A percentile compares a stretch with the other conserved stretches of the same genome.
phyloP scores from a whole-genome alignment of 208 protist species.

The Leishmania amazonensis region DNA sequence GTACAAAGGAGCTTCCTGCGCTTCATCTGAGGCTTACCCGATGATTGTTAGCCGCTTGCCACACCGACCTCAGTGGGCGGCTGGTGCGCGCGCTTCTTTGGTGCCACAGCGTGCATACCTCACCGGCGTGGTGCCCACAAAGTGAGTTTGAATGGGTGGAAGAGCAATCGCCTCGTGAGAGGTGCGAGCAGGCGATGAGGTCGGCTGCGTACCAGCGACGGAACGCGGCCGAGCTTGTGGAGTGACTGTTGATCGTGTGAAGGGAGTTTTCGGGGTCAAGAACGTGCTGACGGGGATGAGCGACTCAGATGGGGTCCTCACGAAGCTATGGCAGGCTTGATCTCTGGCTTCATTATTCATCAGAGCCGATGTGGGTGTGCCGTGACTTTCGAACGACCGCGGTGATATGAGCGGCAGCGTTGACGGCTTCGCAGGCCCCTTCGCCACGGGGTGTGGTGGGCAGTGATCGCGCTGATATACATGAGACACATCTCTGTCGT shows the following conservation, averaged over 20 bases:
- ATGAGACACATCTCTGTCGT: background rate
- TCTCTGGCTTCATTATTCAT: background rate
- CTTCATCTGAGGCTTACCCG: background rate
- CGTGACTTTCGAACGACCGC: background rate
- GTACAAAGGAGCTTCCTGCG: background rate
- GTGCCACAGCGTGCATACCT: background rate
- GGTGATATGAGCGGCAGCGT: background rate
- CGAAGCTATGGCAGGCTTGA: background rate
- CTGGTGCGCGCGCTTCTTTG: background rate
- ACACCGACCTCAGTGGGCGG: background rate
- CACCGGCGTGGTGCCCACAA: background rate
- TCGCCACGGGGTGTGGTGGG: background rate
- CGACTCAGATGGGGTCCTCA: background rate
- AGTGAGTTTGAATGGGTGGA: constrained; percentile 2
- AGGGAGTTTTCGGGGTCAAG: background rate
- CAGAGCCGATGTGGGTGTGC: background rate
- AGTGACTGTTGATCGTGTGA: background rate
- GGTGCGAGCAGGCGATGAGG: background rate
- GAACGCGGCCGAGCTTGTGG: background rate
- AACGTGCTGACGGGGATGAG: background rate
- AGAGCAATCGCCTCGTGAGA: background rate
- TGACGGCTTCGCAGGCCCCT: background rate
- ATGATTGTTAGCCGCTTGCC: background rate
- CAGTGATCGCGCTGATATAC: background rate
- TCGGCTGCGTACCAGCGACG: background rate